phyloP scores from a whole-genome alignment of 2,329 filamentous ascomycete species.

The Passalora sequoiae region DNA sequence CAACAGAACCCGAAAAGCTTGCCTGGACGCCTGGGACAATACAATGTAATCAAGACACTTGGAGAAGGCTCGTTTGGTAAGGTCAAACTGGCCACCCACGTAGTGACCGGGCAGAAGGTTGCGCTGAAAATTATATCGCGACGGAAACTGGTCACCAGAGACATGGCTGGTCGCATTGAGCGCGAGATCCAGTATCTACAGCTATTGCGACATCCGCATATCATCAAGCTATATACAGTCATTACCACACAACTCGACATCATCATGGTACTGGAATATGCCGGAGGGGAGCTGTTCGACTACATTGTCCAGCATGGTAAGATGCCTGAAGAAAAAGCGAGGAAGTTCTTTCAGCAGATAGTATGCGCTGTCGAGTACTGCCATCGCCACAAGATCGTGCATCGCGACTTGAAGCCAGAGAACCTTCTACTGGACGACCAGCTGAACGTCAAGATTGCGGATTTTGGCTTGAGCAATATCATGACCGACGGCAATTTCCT shows the following conservation, averaged over 20 bases:
- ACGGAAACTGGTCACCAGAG: constrained; percentile 90
- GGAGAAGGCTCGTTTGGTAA: constrained; percentile 98
- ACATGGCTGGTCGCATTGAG: constrained; percentile 97
- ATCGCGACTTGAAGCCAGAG: constrained; percentile 95
- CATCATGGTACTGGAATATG: constrained; percentile 98
- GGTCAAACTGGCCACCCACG: constrained; percentile 92
- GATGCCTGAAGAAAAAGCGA: constrained; percentile 85
- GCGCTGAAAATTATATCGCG: constrained; percentile 96
- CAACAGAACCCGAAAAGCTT: constrained; percentile 34
- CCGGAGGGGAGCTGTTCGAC: constrained; percentile 92
- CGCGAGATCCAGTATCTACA: constrained; percentile 98
- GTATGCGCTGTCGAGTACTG: constrained; percentile 98
- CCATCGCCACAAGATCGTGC: constrained; percentile 97
- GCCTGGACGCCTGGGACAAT: constrained; percentile 69
- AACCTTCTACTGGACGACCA: constrained; percentile 92
- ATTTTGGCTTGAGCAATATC: constrained; percentile 98
- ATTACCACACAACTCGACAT: constrained; percentile 93
- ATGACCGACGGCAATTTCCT: constrained; percentile 99
- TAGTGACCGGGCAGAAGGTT: constrained; percentile 88
- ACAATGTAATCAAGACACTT: constrained; percentile 82
- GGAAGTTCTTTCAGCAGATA: constrained; percentile 98
- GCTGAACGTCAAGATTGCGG: constrained; percentile 97
- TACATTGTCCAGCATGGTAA: constrained; percentile 94
- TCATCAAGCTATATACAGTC: constrained; percentile 97
- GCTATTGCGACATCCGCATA: constrained; percentile 90